These are phyloP conservation scores for Mallotus repandus DNA, from an alignment of 441 rosid species.

Conservation along the genomic window DNA sequence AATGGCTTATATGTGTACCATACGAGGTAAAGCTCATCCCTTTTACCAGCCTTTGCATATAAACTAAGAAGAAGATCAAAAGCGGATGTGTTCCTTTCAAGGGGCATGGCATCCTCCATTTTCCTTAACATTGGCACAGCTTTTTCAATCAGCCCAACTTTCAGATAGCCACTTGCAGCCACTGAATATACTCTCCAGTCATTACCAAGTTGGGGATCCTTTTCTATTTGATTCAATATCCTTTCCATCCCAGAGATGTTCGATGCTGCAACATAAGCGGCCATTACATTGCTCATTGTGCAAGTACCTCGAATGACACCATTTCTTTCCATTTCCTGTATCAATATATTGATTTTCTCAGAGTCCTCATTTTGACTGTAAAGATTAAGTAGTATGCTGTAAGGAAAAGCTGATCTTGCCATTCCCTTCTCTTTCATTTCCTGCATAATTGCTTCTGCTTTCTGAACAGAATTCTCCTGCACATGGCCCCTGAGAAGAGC, in stretches of 20 bases:
- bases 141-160: slow-evolving; percentile 28
- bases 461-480: slow-evolving; percentile 19
- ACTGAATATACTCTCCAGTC: slow-evolving; percentile 28
- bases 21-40: slow-evolving; percentile 33
- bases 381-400: slow-evolving; percentile 33
- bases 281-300: slow-evolving; percentile 17
- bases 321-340: slow-evolving; percentile 36
- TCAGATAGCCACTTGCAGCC: slow-evolving; percentile 30
- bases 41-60: slow-evolving; percentile 25
- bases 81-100: not conserved
- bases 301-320: slow-evolving; percentile 22
- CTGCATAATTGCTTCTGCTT: slow-evolving; percentile 40
- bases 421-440: slow-evolving; percentile 35
- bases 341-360: slow-evolving; percentile 30
- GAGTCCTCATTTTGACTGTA: slow-evolving; percentile 21
- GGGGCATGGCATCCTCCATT: slow-evolving; percentile 29
- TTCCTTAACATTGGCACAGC: slow-evolving; percentile 32
- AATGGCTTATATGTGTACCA: slow-evolving; percentile 32
- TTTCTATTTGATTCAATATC: slow-evolving; percentile 24
- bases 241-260: slow-evolving; percentile 32
- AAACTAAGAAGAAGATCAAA: slow-evolving; percentile 24
- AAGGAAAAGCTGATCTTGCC: slow-evolving; percentile 20
- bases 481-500: slow-evolving; percentile 34
- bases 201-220: slow-evolving; percentile 11
- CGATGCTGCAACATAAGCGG: slow-evolving; percentile 22